Evolutionary conservation across 768 basidiomycete species (phyloP), one percentile per base, ranked within the genome.

Genomic region (Clavaria fumosa): DNA sequence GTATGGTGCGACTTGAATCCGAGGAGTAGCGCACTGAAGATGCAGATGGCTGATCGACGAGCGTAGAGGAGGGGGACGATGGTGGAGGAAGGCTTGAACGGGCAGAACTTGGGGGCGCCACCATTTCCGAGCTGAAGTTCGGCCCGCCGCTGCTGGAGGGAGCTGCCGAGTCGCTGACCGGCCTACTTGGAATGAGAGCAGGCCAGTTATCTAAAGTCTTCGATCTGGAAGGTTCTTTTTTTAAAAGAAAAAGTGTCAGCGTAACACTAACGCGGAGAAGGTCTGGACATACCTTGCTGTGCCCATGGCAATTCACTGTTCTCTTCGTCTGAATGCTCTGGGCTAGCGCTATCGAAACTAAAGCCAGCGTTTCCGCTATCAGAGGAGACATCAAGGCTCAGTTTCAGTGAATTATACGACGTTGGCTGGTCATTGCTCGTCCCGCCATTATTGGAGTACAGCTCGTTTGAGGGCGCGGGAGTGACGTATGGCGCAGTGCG

Each of bases 251-350:
- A 38, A 34, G 14, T 15, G 3, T 14, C 11, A 17, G 33, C 12
- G 33, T 31, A 39, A 35, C 42, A 47, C 43, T 43, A 40, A 41
- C 46, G 52, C 40, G 52, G 53, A 41, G 38, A 43, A 56, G 28
- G 45, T 45, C 48, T 45, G 50, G 62, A 47, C 43, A 54, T 55
- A 41, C 70, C 67, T 30, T 51, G 51, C 32, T 56, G 56, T 35
- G 63, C 63, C 74, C 74, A 78, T 20, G 72, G 72, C 34, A 75
- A 63, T 54, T 77, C 75, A 43, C 66, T 70, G 38, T 61, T 64
- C 28, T 54, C 57, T 14, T 69, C 67, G 38, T 69, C 67, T 21
- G 63, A 60, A 27, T 60, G 62, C 39, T 66, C 61, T 37, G 63
- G 63, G 12, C 58, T 52, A 37, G 54, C 56, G 18, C 54, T 41